Base-by-base conservation (phyloP, 1,139 yeast genomes). In the Pichia sp. region DNA sequence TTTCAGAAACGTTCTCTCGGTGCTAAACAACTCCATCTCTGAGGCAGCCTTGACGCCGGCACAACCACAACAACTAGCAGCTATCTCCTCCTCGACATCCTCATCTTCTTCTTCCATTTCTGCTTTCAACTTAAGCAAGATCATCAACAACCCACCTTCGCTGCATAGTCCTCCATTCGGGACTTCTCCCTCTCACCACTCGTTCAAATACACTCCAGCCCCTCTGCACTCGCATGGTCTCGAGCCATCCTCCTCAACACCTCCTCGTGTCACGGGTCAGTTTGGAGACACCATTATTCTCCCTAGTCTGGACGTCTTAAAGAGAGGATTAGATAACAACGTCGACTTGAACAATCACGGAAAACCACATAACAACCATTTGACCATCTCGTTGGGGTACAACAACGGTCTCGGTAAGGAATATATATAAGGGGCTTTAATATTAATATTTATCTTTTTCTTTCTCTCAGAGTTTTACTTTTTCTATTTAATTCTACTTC, bases 1-100 rank as follows among this genome's bases (percentile, higher is more conserved):
- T 6, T 53, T 51, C 10, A 51, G 48, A 19, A 52, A 50, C 28
- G 58, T 55, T 7, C 23, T 53, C 16, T 18, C 21, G 5, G 49
- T 50, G 9, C 43, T 55, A 8, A 49, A 54, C 13, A 50, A 37
- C 23, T 49, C 57, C 3, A 31, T 52, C 16, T 30, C 19, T 18
- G 34, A 50, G 31, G 52, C 44, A 8, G 31, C 28, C 28, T 25
- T 25, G 28, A 25, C 9, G 28, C 28, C 28, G 28, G 28, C 28
- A 25, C 9, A 9, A 6, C 8, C 45, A 25, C 8, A 37, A 18
- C 26, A 19, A 4, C 25, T 23, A 8, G 9, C 43, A 18, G 13
- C 28, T 8, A 25, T 31, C 31, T 16, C 23, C 45, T 6, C 16
- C 45, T 28, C 45, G 22, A 39, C 16, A n/a, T 39, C 46, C 5